Base-by-base conservation (phyloP, 768 basidiomycete genomes). In the Tephrocybe rancida region DNA sequence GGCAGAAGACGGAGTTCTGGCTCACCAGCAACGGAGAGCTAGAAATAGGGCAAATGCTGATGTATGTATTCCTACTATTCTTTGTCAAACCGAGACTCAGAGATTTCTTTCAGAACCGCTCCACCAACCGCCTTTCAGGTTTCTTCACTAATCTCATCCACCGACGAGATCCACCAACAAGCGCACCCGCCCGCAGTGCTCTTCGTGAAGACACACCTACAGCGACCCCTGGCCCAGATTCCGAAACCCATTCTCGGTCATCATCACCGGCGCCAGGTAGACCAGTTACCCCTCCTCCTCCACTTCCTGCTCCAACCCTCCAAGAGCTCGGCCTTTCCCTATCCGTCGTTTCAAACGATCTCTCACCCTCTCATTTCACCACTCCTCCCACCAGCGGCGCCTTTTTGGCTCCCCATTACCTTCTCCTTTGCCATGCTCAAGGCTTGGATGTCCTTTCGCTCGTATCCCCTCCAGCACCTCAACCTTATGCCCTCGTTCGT, bases 391-490 rank as follows among this genome's bases (percentile, higher is more conserved):
- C 79, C 1, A 89, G 83, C 52, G 92, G 92, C 11, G 84, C 90
- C 11, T 93, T 93, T 67, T 69, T 94, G 29, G 78, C 84, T 0
- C 92, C 92, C 2, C 87, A 92, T 62, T 92, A 87, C 67, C 78
- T 94, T 9, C 79, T 94, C 18, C 78, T 94, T 39, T 94, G 92
- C 58, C 92, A 94, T 63, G 75, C 88, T 2, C 92, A 94, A 68
- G 92, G 92, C 37, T 73, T 94, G 29, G 92, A 94, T 67, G 89
- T 94, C 2, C 74, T 94, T n/a, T 89, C 92, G 2, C 74, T 94
- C 25, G 67, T 80, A 10, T 85, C 87, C 0, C 90, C 92, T 0
- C 92, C 90, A 1, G 77, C 84, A 13, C 77, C 79, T 6, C 86
- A 87, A 59, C 90, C 92, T 13, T 93, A 92, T 67, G 85, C 92